These are phyloP conservation scores for Knoxia roxburghii DNA, from an alignment of 257 asterid species.

Conservation along the genomic window DNA sequence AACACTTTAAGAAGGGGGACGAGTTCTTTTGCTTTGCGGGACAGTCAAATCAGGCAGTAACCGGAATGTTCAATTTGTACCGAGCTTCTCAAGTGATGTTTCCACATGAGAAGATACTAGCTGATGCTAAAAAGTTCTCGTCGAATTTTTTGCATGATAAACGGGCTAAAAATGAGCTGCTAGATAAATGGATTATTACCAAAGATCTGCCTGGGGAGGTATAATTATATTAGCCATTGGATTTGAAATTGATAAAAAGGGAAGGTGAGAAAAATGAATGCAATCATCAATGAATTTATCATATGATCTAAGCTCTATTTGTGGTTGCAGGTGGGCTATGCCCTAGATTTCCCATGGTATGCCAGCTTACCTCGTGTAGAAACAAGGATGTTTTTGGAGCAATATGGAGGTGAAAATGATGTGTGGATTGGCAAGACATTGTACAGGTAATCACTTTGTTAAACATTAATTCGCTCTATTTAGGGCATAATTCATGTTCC, in stretches of 20 bases:
- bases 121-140: slow-evolving; percentile 41
- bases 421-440: slow-evolving; percentile 96
- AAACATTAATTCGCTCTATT: too few species aligned
- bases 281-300: too few species aligned
- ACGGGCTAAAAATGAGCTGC: slow-evolving; percentile 43
- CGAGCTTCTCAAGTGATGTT: slow-evolving; percentile 74
- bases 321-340: slow-evolving; percentile 63
- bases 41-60: slow-evolving; percentile 75
- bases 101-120: slow-evolving; percentile 53
- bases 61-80: slow-evolving; percentile 80
- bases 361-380: slow-evolving; percentile 75
- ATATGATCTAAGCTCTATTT: too few species aligned
- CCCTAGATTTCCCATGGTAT: slow-evolving; percentile 76
- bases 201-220: slow-evolving; percentile 96
- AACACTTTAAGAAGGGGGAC: slow-evolving; percentile 56
- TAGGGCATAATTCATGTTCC: too few species aligned
- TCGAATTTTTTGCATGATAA: slow-evolving; percentile 43
- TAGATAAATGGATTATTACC: slow-evolving; percentile 89
- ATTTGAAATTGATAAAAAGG: too few species aligned
- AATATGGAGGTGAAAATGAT: slow-evolving; percentile 82
- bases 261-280: too few species aligned
- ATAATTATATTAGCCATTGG: too few species aligned
- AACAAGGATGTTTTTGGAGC: slow-evolving; percentile 65
- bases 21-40: slow-evolving; percentile 82
- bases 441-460: slow-evolving; percentile 44